Evolutionary conservation across 192 early-diverging fungal species (phyloP).

Genomic region (Backusella sp.): DNA sequence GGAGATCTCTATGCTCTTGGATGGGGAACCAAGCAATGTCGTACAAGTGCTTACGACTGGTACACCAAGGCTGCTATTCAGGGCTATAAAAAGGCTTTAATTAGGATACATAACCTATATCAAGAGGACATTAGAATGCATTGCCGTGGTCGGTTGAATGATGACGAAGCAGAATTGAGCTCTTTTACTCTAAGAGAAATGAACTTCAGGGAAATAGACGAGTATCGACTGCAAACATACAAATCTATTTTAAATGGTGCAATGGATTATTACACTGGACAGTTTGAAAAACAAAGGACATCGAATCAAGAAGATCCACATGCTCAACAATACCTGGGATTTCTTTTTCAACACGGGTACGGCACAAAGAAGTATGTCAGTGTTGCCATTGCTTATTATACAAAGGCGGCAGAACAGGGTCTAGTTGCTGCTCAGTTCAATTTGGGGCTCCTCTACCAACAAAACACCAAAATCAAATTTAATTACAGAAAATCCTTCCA

Average conservation of each 20-base stretch:
- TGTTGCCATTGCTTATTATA: neutral
- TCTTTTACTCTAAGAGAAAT: neutral
- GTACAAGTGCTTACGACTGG: neutral
- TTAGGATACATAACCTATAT: neutral
- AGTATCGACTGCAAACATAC: neutral
- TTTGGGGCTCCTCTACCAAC: neutral
- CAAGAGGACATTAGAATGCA: neutral
- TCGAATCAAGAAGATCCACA: neutral
- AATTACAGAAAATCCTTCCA: neutral
- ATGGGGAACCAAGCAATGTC: neutral
- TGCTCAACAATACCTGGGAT: neutral
- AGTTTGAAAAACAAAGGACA: neutral
- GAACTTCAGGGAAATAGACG: neutral
- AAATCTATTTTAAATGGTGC: neutral
- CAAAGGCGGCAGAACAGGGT: neutral
- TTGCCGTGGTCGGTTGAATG: neutral
- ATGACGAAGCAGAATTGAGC: neutral
- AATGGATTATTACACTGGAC: neutral
- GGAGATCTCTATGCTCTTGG: neutral
- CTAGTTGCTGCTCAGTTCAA: neutral
- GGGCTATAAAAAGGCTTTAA: neutral
- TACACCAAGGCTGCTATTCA: neutral
- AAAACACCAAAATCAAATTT: neutral
- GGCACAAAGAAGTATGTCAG: neutral
- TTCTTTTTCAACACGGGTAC: neutral